Percentiles rank a stretch among this genome's conserved stretches.
Conservation (phyloP, 2,329 filamentous ascomycete species). For the Ceratocystis lukuohia region DNA sequence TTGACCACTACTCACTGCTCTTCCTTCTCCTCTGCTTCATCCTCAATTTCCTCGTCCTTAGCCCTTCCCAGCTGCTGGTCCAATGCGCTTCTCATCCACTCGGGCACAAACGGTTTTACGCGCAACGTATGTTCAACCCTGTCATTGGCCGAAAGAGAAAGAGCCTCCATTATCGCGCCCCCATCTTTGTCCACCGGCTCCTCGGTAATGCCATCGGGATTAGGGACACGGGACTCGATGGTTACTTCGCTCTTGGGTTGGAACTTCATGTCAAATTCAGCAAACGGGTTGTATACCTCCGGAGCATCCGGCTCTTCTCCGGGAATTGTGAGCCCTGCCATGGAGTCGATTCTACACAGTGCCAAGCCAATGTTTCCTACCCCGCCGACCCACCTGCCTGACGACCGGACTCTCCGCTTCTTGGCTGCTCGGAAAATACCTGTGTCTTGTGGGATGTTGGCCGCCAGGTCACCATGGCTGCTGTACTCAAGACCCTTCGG, state of each 20-base stretch:
- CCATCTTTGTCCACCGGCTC: neutral
- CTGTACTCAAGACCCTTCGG: slow-evolving; percentile 36
- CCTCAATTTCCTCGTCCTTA: neutral
- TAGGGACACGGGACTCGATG: neutral
- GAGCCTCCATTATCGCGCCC: slow-evolving; percentile 18
- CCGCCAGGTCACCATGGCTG: slow-evolving; percentile 25
- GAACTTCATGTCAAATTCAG: slow-evolving; percentile 47
- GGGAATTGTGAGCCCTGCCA: slow-evolving; percentile 67
- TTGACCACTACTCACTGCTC: neutral
- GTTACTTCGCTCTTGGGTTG: neutral
- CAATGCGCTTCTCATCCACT: slow-evolving; percentile 48
- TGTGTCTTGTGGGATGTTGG: slow-evolving; percentile 32
- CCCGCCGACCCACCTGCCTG: slow-evolving; percentile 66
- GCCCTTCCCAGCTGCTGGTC: slow-evolving; percentile 19
- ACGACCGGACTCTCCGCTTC: slow-evolving; percentile 42
- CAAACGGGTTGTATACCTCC: slow-evolving; percentile 46
- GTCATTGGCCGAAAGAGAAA: slow-evolving; percentile 19
- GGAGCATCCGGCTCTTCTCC: slow-evolving; percentile 44
- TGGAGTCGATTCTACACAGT: slow-evolving; percentile 75
- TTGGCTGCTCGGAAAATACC: slow-evolving; percentile 37
- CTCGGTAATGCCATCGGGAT: neutral
- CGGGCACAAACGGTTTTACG: slow-evolving; percentile 69
- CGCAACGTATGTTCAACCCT: slow-evolving; percentile 30
- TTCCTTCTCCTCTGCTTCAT: neutral
- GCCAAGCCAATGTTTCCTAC: slow-evolving; percentile 79